These are phyloP conservation scores for Kalmanozyma brasiliensis DNA, from an alignment of 1,284 basidiomycete genomes.

Conservation along the genomic window DNA sequence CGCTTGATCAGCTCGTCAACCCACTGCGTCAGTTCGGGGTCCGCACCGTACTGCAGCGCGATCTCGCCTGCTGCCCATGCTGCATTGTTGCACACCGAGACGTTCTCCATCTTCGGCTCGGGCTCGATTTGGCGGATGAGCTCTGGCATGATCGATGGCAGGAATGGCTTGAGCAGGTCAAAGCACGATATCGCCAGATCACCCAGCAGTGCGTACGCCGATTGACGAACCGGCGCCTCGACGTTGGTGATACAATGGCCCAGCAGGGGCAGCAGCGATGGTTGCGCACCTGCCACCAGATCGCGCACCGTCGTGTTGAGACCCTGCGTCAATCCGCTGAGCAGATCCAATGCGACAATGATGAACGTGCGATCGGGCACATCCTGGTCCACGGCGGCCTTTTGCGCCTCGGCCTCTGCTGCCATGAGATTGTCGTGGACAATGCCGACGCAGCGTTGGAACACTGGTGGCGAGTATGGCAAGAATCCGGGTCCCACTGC, in stretches of 20 bases:
- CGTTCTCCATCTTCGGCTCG: constrained; percentile 87
- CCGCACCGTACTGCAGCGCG: constrained; percentile 72
- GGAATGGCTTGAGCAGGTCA: constrained; percentile 77
- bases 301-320: constrained; percentile 74
- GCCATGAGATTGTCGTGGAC: constrained; percentile 83
- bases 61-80: constrained; percentile 99
- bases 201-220: constrained; percentile 94
- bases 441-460: constrained; percentile 87
- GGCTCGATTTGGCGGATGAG: constrained; percentile 89
- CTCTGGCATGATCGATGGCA: constrained; percentile 88
- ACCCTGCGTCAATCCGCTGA: constrained; percentile 95
- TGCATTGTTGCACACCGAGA: constrained; percentile 99
- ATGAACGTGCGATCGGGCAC: constrained; percentile 71
- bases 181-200: constrained; percentile 98
- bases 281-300: constrained; percentile 58
- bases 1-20: constrained; percentile 79
- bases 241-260: constrained; percentile 74
- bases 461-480: constrained; percentile 89
- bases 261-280: constrained; percentile 60
- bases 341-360: constrained; percentile 93
- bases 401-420: constrained; percentile 83
- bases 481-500: constrained; percentile 92
- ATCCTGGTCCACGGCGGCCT: constrained; percentile 71
- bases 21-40: constrained; percentile 60
- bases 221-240: constrained; percentile 93